Percentiles rank a stretch among this genome's conserved stretches.
Conservation (phyloP, 176 grass and related monocot species). For the Hordeum marinum region DNA sequence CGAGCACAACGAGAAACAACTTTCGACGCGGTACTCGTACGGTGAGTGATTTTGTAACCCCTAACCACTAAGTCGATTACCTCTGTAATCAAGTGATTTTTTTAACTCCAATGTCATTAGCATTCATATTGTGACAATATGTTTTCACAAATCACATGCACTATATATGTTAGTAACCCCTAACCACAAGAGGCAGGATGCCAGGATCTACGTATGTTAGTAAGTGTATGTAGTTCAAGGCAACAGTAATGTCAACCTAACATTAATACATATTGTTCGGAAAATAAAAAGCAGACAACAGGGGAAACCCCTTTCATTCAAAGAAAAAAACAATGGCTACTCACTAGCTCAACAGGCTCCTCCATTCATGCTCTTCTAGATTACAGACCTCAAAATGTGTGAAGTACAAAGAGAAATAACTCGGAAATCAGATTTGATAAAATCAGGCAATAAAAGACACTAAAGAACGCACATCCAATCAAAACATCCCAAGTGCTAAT, state of each 20-base stretch:
- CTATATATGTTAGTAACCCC: neutral
- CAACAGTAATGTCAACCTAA: neutral
- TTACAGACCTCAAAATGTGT: neutral
- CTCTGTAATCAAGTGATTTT: neutral
- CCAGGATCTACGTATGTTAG: neutral
- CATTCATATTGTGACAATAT: neutral
- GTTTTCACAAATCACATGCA: neutral
- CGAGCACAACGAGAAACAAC: constrained; percentile 46
- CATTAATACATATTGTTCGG: no score
- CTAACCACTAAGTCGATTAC: neutral
- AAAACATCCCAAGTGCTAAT: neutral
- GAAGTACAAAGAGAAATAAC: no score
- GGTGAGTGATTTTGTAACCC: no score
- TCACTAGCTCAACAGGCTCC: neutral
- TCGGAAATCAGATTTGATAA: no score
- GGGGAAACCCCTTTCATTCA: no score
- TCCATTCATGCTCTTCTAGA: neutral
- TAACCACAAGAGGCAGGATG: neutral
- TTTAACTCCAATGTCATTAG: neutral
- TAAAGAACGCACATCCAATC: neutral
- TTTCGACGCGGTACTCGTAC: constrained; percentile 38
- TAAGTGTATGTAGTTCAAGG: neutral
- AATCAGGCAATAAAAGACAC: neutral
- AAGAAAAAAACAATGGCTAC: no score
- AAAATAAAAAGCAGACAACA: no score